A percentile compares a stretch with the other conserved stretches of the same genome.
Conservation (phyloP, 192 early-diverging fungal genomes). For the Helicostylum pulchrum region DNA sequence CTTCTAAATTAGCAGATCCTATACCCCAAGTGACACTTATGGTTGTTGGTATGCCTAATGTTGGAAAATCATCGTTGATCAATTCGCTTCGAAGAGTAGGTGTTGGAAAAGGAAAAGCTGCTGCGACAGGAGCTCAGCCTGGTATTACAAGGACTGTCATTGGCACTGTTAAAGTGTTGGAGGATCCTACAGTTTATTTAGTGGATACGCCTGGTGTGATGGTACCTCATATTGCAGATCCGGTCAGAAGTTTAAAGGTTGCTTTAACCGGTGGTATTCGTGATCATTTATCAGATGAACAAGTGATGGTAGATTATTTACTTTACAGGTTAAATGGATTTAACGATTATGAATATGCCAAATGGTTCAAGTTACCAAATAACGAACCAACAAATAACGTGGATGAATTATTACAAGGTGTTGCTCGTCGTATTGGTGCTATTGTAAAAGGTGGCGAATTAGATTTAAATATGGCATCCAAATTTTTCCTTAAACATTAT, state of each 20-base stretch:
- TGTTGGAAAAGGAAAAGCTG: constrained; percentile 76
- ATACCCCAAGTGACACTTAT: constrained; percentile 60
- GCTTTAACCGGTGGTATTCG: constrained; percentile 87
- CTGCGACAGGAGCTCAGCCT: constrained; percentile 77
- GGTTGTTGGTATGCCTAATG: constrained; percentile 95
- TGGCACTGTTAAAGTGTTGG: constrained; percentile 70
- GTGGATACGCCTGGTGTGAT: constrained; percentile 94
- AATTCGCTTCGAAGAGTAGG: constrained; percentile 83
- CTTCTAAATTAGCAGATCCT: constrained; percentile 47
- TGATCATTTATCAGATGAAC: constrained; percentile 77
- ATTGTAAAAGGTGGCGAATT: constrained; percentile 61
- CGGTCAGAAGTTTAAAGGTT: constrained; percentile 82
- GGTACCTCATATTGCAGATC: constrained; percentile 82
- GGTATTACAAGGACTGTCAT: constrained; percentile 83
- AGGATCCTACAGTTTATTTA: constrained; percentile 88
- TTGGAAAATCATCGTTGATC: constrained; percentile 92
- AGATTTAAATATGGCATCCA: constrained; percentile 64
- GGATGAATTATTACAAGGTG: constrained; percentile 53
- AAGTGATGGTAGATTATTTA: constrained; percentile 87
- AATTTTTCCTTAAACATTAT: constrained; percentile 73
- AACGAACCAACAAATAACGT: constrained; percentile 69
- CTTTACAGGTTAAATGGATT: constrained; percentile 78
- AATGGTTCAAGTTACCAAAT: constrained; percentile 23
- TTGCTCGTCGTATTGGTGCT: constrained; percentile 67
- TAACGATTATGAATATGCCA: constrained; percentile 44